Evolutionary conservation across 176 grass and related monocot species (phyloP).

Genomic region (Phragmites australis): DNA sequence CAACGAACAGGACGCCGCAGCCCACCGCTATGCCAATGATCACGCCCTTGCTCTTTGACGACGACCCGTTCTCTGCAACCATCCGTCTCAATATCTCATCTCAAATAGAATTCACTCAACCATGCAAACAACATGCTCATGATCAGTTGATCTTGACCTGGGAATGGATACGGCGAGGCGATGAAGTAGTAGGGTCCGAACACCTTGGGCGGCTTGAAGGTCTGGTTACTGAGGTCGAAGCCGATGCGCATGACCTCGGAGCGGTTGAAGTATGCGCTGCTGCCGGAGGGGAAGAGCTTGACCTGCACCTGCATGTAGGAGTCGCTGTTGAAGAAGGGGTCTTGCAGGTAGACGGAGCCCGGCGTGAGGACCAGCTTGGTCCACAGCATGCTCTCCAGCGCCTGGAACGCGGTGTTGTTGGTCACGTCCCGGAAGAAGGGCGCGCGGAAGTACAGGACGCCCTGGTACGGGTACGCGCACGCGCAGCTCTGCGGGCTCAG

Average conservation of each 20-base stretch:
- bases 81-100: neutral
- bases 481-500: conserved; percentile 79
- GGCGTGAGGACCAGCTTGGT: conserved; percentile 63
- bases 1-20: conserved; percentile 65
- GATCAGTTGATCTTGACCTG: conserved; percentile 40
- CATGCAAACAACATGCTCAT: neutral
- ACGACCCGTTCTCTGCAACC: conserved; percentile 31
- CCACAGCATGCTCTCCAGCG: conserved; percentile 70
- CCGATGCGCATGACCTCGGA: conserved; percentile 74
- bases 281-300: conserved; percentile 71
- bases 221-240: conserved; percentile 89
- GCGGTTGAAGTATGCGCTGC: conserved; percentile 65
- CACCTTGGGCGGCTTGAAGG: conserved; percentile 66
- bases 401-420: conserved; percentile 71
- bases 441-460: conserved; percentile 71
- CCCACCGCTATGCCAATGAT: conserved; percentile 82
- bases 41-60: conserved; percentile 54
- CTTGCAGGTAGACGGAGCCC: conserved; percentile 78
- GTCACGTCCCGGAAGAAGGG: conserved; percentile 67
- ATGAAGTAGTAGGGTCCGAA: conserved; percentile 90
- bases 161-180: conserved; percentile 72
- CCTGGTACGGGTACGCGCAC: conserved; percentile 86
- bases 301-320: conserved; percentile 71
- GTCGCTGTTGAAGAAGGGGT: conserved; percentile 65
- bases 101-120: neutral